These are phyloP conservation scores for Aspergillus homomorphus DNA, from an alignment of 495 filamentous ascomycete species.

Conservation along the genomic window DNA sequence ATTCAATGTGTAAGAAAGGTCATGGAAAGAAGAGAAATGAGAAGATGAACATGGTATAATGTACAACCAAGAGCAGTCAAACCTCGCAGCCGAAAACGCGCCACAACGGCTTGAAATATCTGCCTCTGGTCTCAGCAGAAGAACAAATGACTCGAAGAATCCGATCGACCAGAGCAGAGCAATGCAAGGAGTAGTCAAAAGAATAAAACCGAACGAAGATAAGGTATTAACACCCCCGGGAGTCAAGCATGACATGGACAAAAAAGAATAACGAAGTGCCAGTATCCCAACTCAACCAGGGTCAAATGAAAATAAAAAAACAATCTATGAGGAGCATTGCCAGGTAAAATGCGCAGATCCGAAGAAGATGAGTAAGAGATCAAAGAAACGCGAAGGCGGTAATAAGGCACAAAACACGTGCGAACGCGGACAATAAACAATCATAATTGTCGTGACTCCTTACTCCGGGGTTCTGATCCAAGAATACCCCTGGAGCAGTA, in stretches of 20 bases:
- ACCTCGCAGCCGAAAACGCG: constrained; percentile 9
- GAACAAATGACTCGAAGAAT: constrained; percentile 24
- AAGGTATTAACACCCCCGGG: constrained; percentile 28
- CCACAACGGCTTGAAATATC: constrained; percentile 18
- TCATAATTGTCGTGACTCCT: constrained; percentile 50
- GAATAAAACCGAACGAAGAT: constrained; percentile 13
- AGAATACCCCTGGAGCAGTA: constrained; percentile 13
- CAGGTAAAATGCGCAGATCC: constrained; percentile 34
- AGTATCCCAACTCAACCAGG: constrained; percentile 17
- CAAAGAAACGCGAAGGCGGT: constrained; percentile 17
- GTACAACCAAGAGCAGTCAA: constrained; percentile 7
- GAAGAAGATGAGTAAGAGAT: constrained; percentile 18
- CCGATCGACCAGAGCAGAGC: constrained; percentile 18
- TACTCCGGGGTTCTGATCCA: constrained; percentile 18
- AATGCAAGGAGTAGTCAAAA: constrained; percentile 19
- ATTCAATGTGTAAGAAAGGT: constrained; percentile 29
- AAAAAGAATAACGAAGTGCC: constrained; percentile 28
- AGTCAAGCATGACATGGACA: constrained; percentile 18
- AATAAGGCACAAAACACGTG: constrained; percentile 7
- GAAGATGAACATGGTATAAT: constrained; percentile 17
- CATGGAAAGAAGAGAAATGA: constrained; percentile 22
- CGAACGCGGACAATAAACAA: constrained; percentile 20
- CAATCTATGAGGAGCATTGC: constrained; percentile 35
- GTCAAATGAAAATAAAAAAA: constrained; percentile 20
- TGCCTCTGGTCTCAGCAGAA: constrained; percentile 10